Percentiles rank a stretch among this genome's conserved stretches.
Conservation (phyloP, 768 basidiomycete genomes). For the Lactarius indigo region DNA sequence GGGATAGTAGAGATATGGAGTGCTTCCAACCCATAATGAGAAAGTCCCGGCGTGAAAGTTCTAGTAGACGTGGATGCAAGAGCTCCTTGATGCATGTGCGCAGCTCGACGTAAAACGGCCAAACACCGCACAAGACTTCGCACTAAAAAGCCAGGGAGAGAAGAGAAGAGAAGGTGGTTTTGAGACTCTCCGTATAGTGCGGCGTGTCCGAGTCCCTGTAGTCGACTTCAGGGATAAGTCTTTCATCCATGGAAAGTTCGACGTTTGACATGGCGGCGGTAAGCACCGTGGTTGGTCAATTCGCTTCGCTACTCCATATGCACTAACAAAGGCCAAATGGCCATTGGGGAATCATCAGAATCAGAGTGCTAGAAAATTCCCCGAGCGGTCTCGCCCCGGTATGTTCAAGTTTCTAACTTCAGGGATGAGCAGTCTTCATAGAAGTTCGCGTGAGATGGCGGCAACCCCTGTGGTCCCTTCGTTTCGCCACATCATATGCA, state of each 20-base stretch:
- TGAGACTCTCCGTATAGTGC: neutral
- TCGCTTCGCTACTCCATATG: neutral
- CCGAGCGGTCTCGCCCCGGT: neutral
- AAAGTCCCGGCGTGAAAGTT: neutral
- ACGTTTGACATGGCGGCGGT: neutral
- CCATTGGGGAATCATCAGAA: neutral
- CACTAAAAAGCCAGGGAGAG: neutral
- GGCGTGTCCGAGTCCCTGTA: too few relatives aligned
- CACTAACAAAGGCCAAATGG: neutral
- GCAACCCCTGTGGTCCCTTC: neutral
- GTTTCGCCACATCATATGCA: neutral
- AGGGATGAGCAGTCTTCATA: too few relatives aligned
- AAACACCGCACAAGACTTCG: neutral
- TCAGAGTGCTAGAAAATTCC: neutral
- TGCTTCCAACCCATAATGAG: too few relatives aligned
- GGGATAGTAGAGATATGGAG: too few relatives aligned
- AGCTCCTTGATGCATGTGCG: neutral
- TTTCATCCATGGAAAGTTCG: too few relatives aligned
- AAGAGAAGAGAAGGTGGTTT: neutral
- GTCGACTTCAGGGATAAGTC: too few relatives aligned
- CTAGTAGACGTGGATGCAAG: neutral
- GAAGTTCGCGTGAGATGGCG: neutral
- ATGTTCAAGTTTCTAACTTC: too few relatives aligned
- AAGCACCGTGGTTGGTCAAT: too few relatives aligned
- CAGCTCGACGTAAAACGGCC: neutral